Base-by-base conservation (phyloP, 495 filamentous ascomycete genomes). In the Xylaria acuta region DNA sequence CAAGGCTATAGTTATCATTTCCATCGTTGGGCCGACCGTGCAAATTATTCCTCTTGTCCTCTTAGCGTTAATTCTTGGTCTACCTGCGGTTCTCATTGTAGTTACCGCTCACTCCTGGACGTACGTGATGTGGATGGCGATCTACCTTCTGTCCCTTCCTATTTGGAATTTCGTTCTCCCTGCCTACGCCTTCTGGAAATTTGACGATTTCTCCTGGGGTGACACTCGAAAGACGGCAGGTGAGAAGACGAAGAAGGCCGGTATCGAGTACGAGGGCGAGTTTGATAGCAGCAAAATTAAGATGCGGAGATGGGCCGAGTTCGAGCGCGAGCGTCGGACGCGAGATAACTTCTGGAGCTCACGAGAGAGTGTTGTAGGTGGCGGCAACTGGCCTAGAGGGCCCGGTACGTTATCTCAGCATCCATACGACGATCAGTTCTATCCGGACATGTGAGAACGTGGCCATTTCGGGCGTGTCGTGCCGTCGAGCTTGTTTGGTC, bases 141-240 rank as follows among this genome's bases (percentile, higher is more conserved):
- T 98, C 80, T 99, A 99, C 74, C 90, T 99, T 22, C 45, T 94
- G 53, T 97, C 96, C 0, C 90, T 99, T 0, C 97, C 97, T 0
- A 89, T 99, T 69, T 99, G 97, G 97, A 99, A 99, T 81, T 97
- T 98, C 74, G 87, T 99, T 20, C 91, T 99, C 4, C 97, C 97
- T 0, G 88, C 88, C 20, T 99, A 99, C 77, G 93, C 97, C 7
- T 99, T 94, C 85, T 99, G 97, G 97, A 98, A 99, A 80, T 99
- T 99, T 80, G 97, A 99, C 77, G 97, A 99, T 82, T 99, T 99
- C 86, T 96, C 93, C 77, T 99, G 97, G 96, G 97, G 97, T 73
- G 97, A 99, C 75, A 99, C 97, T 36, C 90, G 97, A 36, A 97
- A 98, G 88, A 97, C 95, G 16, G 94, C 91, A 1, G 95, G 94